Conservation (phyloP, 768 basidiomycete species). For the Boletus eberwhitei region DNA sequence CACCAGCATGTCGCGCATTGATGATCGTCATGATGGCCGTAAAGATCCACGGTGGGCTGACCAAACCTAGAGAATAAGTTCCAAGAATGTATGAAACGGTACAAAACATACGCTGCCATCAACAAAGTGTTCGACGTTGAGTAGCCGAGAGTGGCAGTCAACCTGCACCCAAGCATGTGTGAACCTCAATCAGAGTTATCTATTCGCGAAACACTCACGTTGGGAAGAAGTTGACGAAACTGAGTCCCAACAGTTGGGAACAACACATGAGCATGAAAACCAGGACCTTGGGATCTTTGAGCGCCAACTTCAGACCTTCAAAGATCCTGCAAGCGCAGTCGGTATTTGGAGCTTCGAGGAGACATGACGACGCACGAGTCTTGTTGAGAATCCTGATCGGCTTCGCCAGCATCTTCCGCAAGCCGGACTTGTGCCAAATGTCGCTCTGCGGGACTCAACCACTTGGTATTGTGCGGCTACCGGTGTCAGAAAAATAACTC, state of each 20-base stretch:
- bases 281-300: conserved; percentile 53
- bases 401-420: conserved; percentile 66
- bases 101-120: conserved; percentile 49
- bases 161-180: conserved; percentile 28
- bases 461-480: conserved; percentile 60
- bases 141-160: conserved; percentile 61
- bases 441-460: conserved; percentile 49
- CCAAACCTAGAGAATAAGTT: not conserved
- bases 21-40: conserved; percentile 46
- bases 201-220: conserved; percentile 32
- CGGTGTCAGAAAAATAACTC: not conserved
- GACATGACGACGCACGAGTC: conserved; percentile 47
- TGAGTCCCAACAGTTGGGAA: conserved; percentile 52
- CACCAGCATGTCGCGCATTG: conserved; percentile 57
- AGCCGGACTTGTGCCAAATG: conserved; percentile 64
- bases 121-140: conserved; percentile 56
- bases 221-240: conserved; percentile 61
- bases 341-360: not conserved
- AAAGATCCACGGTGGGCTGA: conserved; percentile 61
- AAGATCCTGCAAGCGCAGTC: conserved; percentile 11
- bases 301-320: conserved; percentile 42
- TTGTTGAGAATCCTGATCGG: conserved; percentile 53
- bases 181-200: not conserved
- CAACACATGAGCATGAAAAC: conserved; percentile 54
- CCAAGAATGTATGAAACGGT: not conserved